A percentile compares a stretch with the other conserved stretches of the same genome.
Evolutionary conservation across 139 green algal species (phyloP).

Genomic region (Chara braunii): DNA sequence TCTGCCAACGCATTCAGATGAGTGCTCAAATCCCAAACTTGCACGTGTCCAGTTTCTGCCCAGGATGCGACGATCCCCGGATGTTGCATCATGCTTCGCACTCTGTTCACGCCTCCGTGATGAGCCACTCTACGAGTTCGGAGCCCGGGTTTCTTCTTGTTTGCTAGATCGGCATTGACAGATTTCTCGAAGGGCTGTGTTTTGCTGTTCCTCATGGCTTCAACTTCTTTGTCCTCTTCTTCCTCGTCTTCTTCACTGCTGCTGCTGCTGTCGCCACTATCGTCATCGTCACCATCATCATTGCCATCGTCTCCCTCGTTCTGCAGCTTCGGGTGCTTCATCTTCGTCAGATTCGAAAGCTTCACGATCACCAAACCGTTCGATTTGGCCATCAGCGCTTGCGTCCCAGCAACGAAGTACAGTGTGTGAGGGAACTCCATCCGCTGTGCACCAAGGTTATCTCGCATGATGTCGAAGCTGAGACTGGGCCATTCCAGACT

Average conservation of each 20-base stretch:
- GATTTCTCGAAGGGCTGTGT: constrained; percentile 22
- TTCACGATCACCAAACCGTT: constrained; percentile 38
- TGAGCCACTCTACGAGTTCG: constrained; percentile 67
- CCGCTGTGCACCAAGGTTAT: constrained; percentile 65
- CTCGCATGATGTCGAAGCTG: constrained; percentile 80
- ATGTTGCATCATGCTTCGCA: constrained; percentile 80
- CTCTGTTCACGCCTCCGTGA: constrained; percentile 77
- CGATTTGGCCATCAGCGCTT: constrained; percentile 43
- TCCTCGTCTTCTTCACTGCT: constrained; percentile 42
- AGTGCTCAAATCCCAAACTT: constrained; percentile 61
- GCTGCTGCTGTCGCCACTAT: constrained; percentile 31
- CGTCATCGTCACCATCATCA: constrained; percentile 43
- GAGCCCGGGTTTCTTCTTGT: no score
- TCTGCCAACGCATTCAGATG: constrained; percentile 58
- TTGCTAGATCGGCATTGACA: constrained; percentile 23
- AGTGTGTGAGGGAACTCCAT: constrained; percentile 80
- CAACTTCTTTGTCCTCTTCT: constrained; percentile 42
- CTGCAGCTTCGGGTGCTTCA: constrained; percentile 16
- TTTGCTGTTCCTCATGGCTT: background rate
- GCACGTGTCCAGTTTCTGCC: constrained; percentile 76
- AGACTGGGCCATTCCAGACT: constrained; percentile 88
- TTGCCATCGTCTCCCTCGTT: constrained; percentile 43
- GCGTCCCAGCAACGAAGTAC: constrained; percentile 63
- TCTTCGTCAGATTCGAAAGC: constrained; percentile 38
- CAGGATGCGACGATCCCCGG: constrained; percentile 78